Evolutionary conservation across 352 stramenopile species (phyloP).

Genomic region (Globisporangium parvum): DNA sequence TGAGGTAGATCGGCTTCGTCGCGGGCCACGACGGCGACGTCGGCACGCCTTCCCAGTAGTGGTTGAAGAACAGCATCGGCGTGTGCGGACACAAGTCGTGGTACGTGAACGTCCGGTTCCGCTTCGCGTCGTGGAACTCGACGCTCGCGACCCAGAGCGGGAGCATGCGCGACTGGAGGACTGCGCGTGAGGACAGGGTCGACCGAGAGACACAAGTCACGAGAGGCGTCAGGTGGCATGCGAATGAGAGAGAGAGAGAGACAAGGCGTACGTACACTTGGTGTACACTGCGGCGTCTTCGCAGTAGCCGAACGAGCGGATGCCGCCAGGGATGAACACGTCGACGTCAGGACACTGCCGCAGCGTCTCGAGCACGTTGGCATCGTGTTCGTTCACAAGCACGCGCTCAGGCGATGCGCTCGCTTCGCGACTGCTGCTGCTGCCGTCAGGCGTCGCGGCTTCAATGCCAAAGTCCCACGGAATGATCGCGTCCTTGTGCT

Average conservation of each 20-base stretch:
- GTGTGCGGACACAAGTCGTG: conserved; percentile 50
- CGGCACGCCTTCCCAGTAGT: conserved; percentile 38
- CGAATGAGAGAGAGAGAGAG: no score
- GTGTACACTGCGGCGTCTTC: conserved; percentile 58
- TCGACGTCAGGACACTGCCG: conserved; percentile 50
- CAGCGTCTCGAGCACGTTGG: conserved; percentile 36
- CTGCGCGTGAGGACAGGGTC: no score
- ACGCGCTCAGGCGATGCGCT: conserved; percentile 14
- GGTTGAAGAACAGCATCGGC: conserved; percentile 51
- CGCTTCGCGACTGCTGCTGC: neutral
- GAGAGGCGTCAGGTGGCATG: no score
- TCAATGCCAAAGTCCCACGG: conserved; percentile 21
- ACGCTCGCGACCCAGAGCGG: conserved; percentile 38
- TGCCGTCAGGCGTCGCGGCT: conserved; percentile 4
- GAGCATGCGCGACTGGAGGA: conserved; percentile 37
- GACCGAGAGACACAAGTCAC: no score
- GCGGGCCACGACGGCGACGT: conserved; percentile 22
- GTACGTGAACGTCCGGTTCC: conserved; percentile 27
- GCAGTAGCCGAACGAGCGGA: conserved; percentile 59
- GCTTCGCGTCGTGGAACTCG: conserved; percentile 24
- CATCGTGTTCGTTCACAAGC: conserved; percentile 23
- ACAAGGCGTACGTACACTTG: no score
- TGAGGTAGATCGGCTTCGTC: conserved; percentile 37
- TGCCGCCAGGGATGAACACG: conserved; percentile 42
- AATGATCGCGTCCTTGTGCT: conserved; percentile 23